A percentile compares a stretch with the other conserved stretches of the same genome.
Evolutionary conservation across 768 basidiomycete species (phyloP).

Genomic region (Obba rivulosa): DNA sequence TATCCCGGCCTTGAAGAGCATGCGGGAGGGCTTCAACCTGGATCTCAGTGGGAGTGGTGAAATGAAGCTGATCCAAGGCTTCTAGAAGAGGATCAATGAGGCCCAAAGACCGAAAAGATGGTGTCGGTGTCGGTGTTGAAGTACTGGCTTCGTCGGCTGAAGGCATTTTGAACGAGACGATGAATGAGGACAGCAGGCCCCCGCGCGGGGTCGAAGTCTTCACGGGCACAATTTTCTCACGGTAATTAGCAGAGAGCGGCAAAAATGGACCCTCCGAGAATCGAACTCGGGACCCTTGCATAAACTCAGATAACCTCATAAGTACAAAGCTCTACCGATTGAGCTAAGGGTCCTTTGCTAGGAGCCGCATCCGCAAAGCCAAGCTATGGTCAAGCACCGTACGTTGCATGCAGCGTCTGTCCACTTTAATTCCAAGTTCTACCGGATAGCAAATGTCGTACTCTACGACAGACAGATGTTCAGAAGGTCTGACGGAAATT

Average conservation of each 20-base stretch:
- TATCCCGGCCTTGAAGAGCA: conserved; percentile 88
- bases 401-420: too few species aligned
- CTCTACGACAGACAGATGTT: too few species aligned
- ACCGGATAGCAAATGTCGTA: too few species aligned
- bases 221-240: neutral
- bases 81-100: conserved; percentile 86
- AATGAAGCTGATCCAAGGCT: conserved; percentile 76
- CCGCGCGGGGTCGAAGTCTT: too few species aligned
- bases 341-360: conserved; percentile 45
- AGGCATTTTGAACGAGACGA: conserved; percentile 38
- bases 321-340: conserved; percentile 62
- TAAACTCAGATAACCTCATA: conserved; percentile 44
- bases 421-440: too few species aligned
- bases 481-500: conserved; percentile 9
- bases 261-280: conserved; percentile 56
- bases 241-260: neutral
- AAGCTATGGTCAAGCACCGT: too few species aligned
- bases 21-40: conserved; percentile 81
- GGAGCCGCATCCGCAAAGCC: too few species aligned
- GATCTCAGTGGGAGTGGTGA: conserved; percentile 86
- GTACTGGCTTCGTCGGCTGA: conserved; percentile 57
- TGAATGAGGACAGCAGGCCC: too few species aligned
- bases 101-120: conserved; percentile 78
- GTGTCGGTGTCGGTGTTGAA: conserved; percentile 29
- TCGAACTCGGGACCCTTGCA: conserved; percentile 63